Evolutionary conservation across 495 filamentous ascomycete species (phyloP), one percentile per base, ranked within the genome.

Genomic region (Mycothermus thermophilus): DNA sequence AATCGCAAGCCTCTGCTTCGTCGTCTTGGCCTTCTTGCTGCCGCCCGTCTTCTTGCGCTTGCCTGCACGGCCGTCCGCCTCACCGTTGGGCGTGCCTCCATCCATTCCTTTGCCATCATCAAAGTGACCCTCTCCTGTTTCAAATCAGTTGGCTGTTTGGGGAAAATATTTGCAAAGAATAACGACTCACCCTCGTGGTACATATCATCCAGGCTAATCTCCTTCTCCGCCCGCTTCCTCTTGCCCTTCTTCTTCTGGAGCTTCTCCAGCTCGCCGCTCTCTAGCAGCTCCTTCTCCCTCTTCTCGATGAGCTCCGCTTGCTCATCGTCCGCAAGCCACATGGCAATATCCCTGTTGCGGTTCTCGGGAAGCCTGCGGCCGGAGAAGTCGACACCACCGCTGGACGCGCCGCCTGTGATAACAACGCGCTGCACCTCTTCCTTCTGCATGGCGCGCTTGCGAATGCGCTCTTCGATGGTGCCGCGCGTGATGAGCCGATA

Each of bases 381-480:
- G 53, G 87, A 93, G 66, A 95, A 95, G 60, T 95, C 87, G 27
- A 93, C 87, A 38, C 53, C 50, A 30, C 35, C 78, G 72, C 46
- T 25, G 19, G 54, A 55, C 27, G 80, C 74, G 26, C 77, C 81
- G 26, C 85, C 86, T 39, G 84, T 83, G 48, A 99, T 99, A 56
- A 99, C 90, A 20, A 99, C 90, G 18, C 90, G 81, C 58, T 99
- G 90, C 43, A 99, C 90, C 55, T 99, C 90, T 62, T 99, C 92
- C 60, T 99, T 99, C 58, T 99, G 90, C 55, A 94, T 63, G 21
- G 90, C 90, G 17, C 90, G 81, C 72, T 93, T 94, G 42, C 92
- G 83, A 47, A 97, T 97, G 22, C 90, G 87, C 62, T 97, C 90
- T 59, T 97, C 90, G 55, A 97, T 97, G 2, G 90, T 97, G 38